A percentile compares a stretch with the other conserved stretches of the same genome.
Conservation (phyloP, 208 protist genomes). For the Zelonia costaricensis region DNA sequence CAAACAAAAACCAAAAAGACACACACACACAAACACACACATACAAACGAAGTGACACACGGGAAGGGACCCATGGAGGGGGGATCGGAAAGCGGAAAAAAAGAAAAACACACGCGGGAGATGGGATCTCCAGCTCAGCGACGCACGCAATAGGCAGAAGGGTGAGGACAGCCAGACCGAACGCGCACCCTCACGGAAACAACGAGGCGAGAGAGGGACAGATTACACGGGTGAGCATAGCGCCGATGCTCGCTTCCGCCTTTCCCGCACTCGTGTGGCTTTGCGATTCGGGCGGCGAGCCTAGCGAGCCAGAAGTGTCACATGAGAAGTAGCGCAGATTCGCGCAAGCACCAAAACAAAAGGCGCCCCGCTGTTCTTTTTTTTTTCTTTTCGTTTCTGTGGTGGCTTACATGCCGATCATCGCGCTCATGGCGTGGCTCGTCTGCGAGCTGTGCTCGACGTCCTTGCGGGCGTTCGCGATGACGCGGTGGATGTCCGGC, state of each 20-base stretch:
- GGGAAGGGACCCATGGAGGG: too few species aligned
- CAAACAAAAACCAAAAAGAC: background rate
- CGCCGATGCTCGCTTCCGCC: too few species aligned
- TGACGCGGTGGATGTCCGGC: constrained; percentile 49
- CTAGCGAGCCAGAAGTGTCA: too few species aligned
- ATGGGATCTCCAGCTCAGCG: too few species aligned
- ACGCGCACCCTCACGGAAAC: too few species aligned
- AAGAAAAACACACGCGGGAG: background rate
- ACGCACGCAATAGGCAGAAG: too few species aligned
- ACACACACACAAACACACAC: background rate
- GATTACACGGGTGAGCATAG: too few species aligned
- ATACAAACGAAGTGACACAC: background rate
- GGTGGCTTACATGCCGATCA: constrained; percentile 15
- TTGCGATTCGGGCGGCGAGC: too few species aligned
- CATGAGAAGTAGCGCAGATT: too few species aligned
- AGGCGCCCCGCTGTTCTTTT: background rate
- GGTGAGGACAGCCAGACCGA: background rate
- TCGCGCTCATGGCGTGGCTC: constrained; percentile 8
- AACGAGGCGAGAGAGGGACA: background rate
- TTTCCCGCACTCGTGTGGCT: too few species aligned
- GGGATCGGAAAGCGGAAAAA: background rate
- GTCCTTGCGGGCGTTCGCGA: constrained; percentile 44
- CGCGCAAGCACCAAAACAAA: background rate
- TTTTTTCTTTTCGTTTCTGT: background rate
- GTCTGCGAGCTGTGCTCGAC: constrained; percentile 45